Base-by-base conservation (phyloP, 331 rosid species). In the Quercus tomentella region DNA sequence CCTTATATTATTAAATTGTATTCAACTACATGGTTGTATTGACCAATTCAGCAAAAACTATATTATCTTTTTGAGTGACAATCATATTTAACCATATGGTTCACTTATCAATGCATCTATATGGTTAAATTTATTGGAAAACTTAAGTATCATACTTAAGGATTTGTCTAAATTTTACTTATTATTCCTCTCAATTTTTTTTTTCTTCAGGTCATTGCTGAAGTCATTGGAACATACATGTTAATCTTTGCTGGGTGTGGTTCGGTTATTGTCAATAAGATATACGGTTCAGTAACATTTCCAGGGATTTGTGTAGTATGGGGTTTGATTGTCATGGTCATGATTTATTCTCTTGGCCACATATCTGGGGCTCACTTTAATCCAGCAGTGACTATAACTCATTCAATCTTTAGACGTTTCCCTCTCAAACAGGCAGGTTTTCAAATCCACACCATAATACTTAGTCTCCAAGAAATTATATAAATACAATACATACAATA, bases 291-390 rank as follows among this genome's bases (percentile, higher is more conserved):
- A 0, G 79, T 91, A 52, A 79, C 97, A 2, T 92, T 92, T 79
- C 93, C 95, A 0, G 97, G 97, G 18, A 52, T 91, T 28, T 82
- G 88, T 55, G 18, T 84, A 1, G 80, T 80, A 9, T 91, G 97
- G 92, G 97, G 98, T 41, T 25, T 89, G 17, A 30, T 77, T 6
- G 97, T 84, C 0, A 91, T 88, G 86, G 86, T 91, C 51, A 81
- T 94, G 94, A 45, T 87, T 51, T 94, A 92, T 56, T 0, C 97
- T 1, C 81, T 92, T 12, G 97, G 91, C 43, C 98, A 94, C 20
- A 89, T 92, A 69, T 94, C 98, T 26, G 95, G 97, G 23, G 97
- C 84, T 11, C 98, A 94, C 83, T 89, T 94, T 63, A 92, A 92
- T 72, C 96, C 94, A 0, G 93, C 94, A 0, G 89, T 94, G 33